Evolutionary conservation across 2,329 filamentous ascomycete species (phyloP).

Genomic region (Lojkania enalia): DNA sequence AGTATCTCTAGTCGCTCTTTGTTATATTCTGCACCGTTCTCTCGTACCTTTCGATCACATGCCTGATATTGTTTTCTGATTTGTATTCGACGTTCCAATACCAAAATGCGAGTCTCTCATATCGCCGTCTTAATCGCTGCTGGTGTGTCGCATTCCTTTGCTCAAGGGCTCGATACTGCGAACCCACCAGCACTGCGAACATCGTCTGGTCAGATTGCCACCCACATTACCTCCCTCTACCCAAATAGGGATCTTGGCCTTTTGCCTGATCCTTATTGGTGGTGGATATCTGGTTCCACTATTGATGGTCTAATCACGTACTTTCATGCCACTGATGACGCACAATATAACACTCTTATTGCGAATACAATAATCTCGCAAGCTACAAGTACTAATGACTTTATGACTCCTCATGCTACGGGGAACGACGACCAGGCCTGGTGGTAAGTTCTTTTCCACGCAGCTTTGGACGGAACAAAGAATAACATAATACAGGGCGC

Average conservation of each 20-base stretch:
- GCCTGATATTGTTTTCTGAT: neutral
- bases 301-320: slow-evolving; percentile 43
- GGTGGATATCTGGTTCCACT: slow-evolving; percentile 36
- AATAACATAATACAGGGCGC: too few relatives aligned
- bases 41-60: neutral
- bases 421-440: slow-evolving; percentile 77
- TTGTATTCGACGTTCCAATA: neutral
- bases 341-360: slow-evolving; percentile 43
- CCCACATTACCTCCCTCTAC: slow-evolving; percentile 7
- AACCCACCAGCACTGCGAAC: neutral
- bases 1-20: neutral
- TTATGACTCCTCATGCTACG: slow-evolving; percentile 43
- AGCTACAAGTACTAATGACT: slow-evolving; percentile 36
- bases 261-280: slow-evolving; percentile 29
- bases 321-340: slow-evolving; percentile 46
- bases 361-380: slow-evolving; percentile 28
- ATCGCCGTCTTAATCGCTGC: neutral
- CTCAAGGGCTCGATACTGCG: neutral
- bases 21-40: too few relatives aligned
- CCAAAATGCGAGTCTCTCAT: neutral
- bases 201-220: neutral
- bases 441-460: too few relatives aligned
- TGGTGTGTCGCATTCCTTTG: neutral
- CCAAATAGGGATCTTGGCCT: slow-evolving; percentile 24
- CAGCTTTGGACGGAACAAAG: too few relatives aligned